Evolutionary conservation across 139 green algal genomes (phyloP).

Genomic region (Tetradesmus lagerheimii): DNA sequence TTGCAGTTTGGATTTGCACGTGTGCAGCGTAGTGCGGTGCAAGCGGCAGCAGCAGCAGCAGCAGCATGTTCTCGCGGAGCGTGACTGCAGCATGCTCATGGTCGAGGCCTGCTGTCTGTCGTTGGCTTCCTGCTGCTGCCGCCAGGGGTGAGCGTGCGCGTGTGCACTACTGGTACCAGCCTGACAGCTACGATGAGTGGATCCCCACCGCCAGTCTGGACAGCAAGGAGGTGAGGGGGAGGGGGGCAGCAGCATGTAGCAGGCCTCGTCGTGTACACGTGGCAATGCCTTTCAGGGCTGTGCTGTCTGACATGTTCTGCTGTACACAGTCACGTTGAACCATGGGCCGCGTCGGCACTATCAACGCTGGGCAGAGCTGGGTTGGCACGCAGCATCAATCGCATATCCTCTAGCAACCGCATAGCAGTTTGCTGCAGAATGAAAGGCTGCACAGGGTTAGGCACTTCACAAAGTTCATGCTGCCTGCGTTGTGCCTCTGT

Average conservation of each 20-base stretch:
- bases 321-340: too few species aligned
- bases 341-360: background rate
- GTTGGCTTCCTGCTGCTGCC: background rate
- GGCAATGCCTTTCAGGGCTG: too few species aligned
- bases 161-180: conserved; percentile 90
- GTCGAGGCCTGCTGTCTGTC: background rate
- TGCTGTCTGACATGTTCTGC: too few species aligned
- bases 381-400: too few species aligned
- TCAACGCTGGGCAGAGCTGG: conserved; percentile 51
- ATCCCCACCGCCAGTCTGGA: conserved; percentile 56
- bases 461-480: background rate
- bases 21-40: too few species aligned
- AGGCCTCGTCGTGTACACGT: too few species aligned
- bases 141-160: conserved; percentile 58
- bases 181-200: conserved; percentile 89
- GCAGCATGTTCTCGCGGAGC: background rate
- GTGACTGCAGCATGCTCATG: background rate
- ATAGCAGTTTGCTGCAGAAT: too few species aligned
- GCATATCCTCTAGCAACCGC: too few species aligned
- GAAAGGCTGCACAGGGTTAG: too few species aligned
- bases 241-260: too few species aligned
- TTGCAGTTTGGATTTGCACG: too few species aligned
- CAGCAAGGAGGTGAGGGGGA: conserved; percentile 38
- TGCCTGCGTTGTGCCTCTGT: background rate
- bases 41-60: background rate